A percentile compares a stretch with the other conserved stretches of the same genome.
phyloP scores from a whole-genome alignment of 176 grass and related monocot genomes.

The Cenchrus americanus region DNA sequence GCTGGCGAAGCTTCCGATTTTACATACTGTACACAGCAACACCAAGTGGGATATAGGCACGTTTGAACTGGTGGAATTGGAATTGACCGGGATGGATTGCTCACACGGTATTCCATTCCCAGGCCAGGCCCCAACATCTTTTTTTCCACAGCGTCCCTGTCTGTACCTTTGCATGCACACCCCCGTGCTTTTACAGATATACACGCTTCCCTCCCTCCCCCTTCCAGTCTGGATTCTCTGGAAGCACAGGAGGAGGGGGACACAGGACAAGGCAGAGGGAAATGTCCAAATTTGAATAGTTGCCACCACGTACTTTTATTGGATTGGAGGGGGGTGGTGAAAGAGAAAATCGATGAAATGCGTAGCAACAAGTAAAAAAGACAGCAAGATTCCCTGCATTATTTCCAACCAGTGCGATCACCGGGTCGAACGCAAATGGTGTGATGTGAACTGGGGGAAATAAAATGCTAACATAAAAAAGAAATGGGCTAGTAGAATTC shows the following conservation, averaged over 20 bases:
- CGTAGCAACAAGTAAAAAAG: background rate
- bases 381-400: slow-evolving; percentile 26
- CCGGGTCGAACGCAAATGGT: background rate
- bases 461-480: background rate
- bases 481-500: background rate
- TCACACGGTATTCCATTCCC: slow-evolving; percentile 42
- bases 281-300: background rate
- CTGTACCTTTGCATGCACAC: slow-evolving; percentile 28
- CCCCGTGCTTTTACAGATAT: slow-evolving; percentile 14
- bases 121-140: background rate
- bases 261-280: background rate
- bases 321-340: background rate
- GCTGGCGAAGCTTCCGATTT: slow-evolving; percentile 38
- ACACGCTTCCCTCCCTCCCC: background rate
- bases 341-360: slow-evolving; percentile 8
- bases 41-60: background rate
- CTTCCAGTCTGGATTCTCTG: slow-evolving; percentile 37
- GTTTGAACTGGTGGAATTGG: slow-evolving; percentile 22
- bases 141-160: slow-evolving; percentile 39
- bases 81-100: slow-evolving; percentile 37
- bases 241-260: slow-evolving; percentile 13
- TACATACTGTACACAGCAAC: background rate
- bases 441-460: background rate
- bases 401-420: background rate
- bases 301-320: background rate